A percentile compares a stretch with the other conserved stretches of the same genome.
Evolutionary conservation across 1,284 basidiomycete species (phyloP).

Genomic region (Lentinula novae-zelandiae): DNA sequence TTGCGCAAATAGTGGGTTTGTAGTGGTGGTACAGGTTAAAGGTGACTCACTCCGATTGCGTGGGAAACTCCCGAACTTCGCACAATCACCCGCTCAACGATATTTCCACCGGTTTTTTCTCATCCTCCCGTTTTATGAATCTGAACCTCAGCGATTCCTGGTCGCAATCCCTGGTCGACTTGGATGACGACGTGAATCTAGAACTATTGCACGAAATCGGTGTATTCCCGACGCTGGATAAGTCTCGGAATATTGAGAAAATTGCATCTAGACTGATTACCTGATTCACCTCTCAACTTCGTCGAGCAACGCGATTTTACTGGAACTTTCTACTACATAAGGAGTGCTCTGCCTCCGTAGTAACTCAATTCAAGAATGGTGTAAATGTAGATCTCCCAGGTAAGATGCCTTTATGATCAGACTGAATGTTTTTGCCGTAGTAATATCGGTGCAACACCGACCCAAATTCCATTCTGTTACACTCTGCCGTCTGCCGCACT

Average conservation of each 20-base stretch:
- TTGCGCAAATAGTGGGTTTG: too few relatives aligned
- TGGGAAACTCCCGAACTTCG: too few relatives aligned
- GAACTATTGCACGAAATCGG: too few relatives aligned
- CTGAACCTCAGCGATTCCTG: too few relatives aligned
- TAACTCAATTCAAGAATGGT: not conserved
- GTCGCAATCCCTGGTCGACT: too few relatives aligned
- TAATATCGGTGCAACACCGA: slow-evolving; percentile 18
- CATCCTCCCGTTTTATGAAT: not conserved
- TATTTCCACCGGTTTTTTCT: too few relatives aligned
- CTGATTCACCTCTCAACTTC: not conserved
- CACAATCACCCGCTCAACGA: too few relatives aligned
- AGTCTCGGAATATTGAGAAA: not conserved
- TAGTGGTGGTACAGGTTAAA: not conserved
- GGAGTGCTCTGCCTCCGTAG: too few relatives aligned
- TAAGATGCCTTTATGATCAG: not conserved
- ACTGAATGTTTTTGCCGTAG: slow-evolving; percentile 13
- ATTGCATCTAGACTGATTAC: not conserved
- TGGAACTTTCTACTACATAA: not conserved
- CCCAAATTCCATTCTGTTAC: slow-evolving; percentile 23
- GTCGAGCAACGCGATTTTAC: not conserved
- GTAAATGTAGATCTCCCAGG: not conserved
- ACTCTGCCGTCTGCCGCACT: slow-evolving; percentile 19
- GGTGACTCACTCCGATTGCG: too few relatives aligned
- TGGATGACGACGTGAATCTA: too few relatives aligned
- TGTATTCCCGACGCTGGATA: not conserved